These are phyloP conservation scores for Tilletia caries DNA, from an alignment of 1,284 basidiomycete species.

Conservation along the genomic window DNA sequence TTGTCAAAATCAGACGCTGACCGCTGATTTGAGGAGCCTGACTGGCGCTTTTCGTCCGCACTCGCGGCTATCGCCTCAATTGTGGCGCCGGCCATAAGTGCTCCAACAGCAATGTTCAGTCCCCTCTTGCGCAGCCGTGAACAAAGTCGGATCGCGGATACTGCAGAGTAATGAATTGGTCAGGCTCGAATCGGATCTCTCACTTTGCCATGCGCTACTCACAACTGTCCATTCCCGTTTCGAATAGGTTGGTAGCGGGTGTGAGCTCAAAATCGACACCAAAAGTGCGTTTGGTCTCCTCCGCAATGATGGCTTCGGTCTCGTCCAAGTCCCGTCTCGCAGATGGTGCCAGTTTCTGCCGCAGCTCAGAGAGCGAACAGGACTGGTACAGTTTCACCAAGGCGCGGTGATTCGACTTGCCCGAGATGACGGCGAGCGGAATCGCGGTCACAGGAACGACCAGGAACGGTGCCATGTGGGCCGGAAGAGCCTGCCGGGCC, in stretches of 20 bases:
- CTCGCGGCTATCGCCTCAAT: constrained; percentile 19
- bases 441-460: constrained; percentile 32
- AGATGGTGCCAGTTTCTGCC: background rate
- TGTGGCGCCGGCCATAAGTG: constrained; percentile 33
- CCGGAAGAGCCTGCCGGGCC: constrained; percentile 21
- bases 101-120: constrained; percentile 23
- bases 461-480: constrained; percentile 47
- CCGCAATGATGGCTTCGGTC: constrained; percentile 26
- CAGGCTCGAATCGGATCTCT: background rate
- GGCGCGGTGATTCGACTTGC: constrained; percentile 36
- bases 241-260: constrained; percentile 30
- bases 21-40: background rate
- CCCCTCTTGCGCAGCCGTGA: constrained; percentile 30
- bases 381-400: constrained; percentile 28
- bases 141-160: constrained; percentile 39
- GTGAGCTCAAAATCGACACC: constrained; percentile 8
- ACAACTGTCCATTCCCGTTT: constrained; percentile 41
- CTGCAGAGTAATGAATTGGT: background rate
- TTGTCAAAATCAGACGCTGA: background rate
- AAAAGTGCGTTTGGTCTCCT: constrained; percentile 13
- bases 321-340: constrained; percentile 20
- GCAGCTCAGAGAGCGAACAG: constrained; percentile 14
- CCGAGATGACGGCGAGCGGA: constrained; percentile 41
- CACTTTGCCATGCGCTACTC: background rate
- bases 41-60: background rate